These are phyloP conservation scores for Fusarium burgessii DNA, from an alignment of 2,329 filamentous ascomycete genomes.

Conservation along the genomic window DNA sequence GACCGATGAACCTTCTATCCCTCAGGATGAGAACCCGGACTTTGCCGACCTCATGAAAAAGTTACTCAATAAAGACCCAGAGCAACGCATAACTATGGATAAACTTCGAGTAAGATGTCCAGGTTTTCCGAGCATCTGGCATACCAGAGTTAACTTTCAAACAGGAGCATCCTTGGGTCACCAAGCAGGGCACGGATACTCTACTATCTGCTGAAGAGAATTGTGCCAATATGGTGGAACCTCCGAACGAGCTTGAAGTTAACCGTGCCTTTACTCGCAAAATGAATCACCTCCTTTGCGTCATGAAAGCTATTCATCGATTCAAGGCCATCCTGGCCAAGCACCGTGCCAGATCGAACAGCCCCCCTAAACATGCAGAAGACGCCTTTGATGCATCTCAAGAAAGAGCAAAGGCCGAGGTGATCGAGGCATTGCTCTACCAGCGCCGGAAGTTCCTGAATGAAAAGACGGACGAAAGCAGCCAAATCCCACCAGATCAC, in stretches of 20 bases:
- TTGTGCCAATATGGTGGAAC: slow-evolving; percentile 81
- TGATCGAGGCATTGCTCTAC: slow-evolving; percentile 63
- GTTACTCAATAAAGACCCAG: slow-evolving; percentile 86
- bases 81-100: slow-evolving; percentile 84
- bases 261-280: slow-evolving; percentile 91
- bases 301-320: slow-evolving; percentile 91
- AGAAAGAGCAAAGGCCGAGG: slow-evolving; percentile 57
- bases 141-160: slow-evolving; percentile 29
- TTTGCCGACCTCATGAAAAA: slow-evolving; percentile 80
- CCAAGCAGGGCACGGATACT: slow-evolving; percentile 79
- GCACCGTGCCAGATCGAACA: slow-evolving; percentile 32
- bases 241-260: slow-evolving; percentile 90
- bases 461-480: slow-evolving; percentile 53
- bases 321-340: slow-evolving; percentile 80
- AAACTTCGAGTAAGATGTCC: slow-evolving; percentile 77
- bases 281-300: slow-evolving; percentile 86
- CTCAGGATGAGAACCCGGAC: slow-evolving; percentile 71
- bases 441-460: slow-evolving; percentile 58
- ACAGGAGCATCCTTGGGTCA: slow-evolving; percentile 94
- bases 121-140: neutral
- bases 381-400: slow-evolving; percentile 42
- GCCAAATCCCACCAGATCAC: slow-evolving; percentile 63
- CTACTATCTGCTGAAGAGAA: slow-evolving; percentile 88
- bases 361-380: slow-evolving; percentile 15
- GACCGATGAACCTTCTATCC: slow-evolving; percentile 72